Percentiles rank a stretch among this genome's conserved stretches.
Conservation (phyloP, 164 flowering plant species). For the Protea cynaroides region DNA sequence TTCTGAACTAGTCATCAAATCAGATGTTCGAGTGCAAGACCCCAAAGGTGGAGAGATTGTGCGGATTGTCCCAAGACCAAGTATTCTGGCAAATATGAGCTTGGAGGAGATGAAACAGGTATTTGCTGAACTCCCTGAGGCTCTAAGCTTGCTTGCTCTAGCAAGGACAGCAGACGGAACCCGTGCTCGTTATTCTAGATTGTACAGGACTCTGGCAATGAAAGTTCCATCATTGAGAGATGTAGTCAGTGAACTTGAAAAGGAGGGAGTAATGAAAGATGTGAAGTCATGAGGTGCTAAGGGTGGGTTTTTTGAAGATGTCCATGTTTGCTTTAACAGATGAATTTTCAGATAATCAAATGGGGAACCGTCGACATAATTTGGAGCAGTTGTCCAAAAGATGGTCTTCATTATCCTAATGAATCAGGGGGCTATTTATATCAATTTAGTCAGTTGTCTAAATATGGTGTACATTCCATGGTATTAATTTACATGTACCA, state of each 20-base stretch:
- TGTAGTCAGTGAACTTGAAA: constrained; percentile 85
- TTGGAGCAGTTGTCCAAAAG: not conserved
- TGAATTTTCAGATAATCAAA: not conserved
- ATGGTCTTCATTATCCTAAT: too few relatives aligned
- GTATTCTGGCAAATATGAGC: constrained; percentile 66
- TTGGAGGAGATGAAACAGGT: constrained; percentile 86
- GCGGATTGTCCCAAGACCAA: constrained; percentile 90
- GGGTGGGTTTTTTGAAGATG: not conserved
- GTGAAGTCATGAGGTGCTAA: constrained; percentile 36
- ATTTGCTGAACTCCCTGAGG: constrained; percentile 80
- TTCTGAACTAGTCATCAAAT: constrained; percentile 89
- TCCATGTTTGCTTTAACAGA: constrained; percentile 2
- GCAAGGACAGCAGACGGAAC: constrained; percentile 98
- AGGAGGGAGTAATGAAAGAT: constrained; percentile 81
- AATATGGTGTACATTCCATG: too few relatives aligned
- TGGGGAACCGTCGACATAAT: not conserved
- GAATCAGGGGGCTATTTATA: too few relatives aligned
- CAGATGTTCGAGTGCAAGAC: constrained; percentile 79
- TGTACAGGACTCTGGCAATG: constrained; percentile 92
- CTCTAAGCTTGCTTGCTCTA: constrained; percentile 83
- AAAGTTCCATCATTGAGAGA: constrained; percentile 91
- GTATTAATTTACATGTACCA: too few relatives aligned
- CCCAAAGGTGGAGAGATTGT: constrained; percentile 93
- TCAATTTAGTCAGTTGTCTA: too few relatives aligned
- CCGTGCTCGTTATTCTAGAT: constrained; percentile 86